Evolutionary conservation across 768 basidiomycete genomes (phyloP).

Genomic region (Leccinellum albellum): DNA sequence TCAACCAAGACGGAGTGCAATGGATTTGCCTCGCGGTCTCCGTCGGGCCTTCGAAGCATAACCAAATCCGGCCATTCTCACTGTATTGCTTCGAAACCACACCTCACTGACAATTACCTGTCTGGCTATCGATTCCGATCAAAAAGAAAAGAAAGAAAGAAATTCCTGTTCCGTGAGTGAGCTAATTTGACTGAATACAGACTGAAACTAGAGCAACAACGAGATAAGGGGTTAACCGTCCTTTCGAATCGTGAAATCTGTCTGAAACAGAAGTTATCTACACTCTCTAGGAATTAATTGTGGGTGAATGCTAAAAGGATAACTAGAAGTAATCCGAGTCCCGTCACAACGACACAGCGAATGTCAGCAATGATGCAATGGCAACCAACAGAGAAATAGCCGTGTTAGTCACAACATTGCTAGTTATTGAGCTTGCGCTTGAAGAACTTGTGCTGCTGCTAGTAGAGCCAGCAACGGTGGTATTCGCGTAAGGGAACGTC

Average conservation of each 20-base stretch:
- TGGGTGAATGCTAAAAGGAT: constrained; percentile 1
- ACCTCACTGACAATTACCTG: neutral
- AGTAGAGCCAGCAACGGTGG: constrained; percentile 13
- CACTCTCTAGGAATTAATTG: constrained; percentile 24
- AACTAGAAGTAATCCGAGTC: constrained; percentile 1
- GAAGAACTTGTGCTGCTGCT: constrained; percentile 2
- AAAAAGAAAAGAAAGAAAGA: neutral
- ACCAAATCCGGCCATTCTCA: constrained; percentile 14
- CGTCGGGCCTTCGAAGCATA: neutral
- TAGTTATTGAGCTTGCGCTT: neutral
- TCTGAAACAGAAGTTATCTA: constrained; percentile 21
- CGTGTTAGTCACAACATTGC: constrained; percentile 10
- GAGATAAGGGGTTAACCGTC: constrained; percentile 7
- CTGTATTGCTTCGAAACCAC: neutral
- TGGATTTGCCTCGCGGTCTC: neutral
- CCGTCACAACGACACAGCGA: constrained; percentile 15
- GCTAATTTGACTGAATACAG: constrained; percentile 5
- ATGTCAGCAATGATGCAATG: constrained; percentile 11
- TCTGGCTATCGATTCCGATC: neutral
- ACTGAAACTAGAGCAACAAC: constrained; percentile 4
- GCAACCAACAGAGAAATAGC: constrained; percentile 12
- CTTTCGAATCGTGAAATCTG: constrained; percentile 7
- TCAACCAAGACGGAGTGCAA: neutral
- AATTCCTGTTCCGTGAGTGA: neutral
- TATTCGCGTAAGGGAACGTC: constrained; percentile 55